Base-by-base conservation (phyloP, 352 stramenopile species). In the Phytopythium oedochilum region DNA sequence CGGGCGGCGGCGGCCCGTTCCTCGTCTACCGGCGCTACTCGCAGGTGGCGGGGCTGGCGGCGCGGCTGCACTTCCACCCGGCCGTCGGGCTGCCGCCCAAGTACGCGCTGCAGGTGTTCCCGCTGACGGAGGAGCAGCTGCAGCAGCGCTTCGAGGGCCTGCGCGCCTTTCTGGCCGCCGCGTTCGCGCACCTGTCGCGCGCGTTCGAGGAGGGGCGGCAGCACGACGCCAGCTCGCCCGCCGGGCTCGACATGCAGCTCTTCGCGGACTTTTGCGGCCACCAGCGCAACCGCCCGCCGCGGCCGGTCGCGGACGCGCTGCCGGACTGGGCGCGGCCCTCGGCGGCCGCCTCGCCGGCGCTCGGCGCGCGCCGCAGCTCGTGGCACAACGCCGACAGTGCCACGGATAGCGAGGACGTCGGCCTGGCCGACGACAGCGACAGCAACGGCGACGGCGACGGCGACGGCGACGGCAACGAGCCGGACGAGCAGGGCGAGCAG, bases 21-120 rank as follows among this genome's bases (percentile, higher is more conserved):
- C 78, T 90, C 43, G 73, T 90, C 53, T 92, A 92, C 60, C 64
- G 78, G n/a, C 78, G 83, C 2, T 92, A 90, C 61, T 90, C 83
- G 35, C 78, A 90, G 64, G 81, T 92, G 48, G 80, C 83, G 25
- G 57, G 64, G 5, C 55, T 92, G 2, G 71, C 76, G 4, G 61
- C 66, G 29, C 84, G 83, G 53, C 57, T 92, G 5, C 80, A 89
- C 55, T 88, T 88, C 62, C 74, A 88, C 35, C 75, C 78, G 47
- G 52, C 68, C 5, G 83, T 92, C 34, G 75, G 72, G 18, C 60
- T 90, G n/a, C 83, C 79, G 50, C 83, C 79, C 22, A 92, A 90
- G 68, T 90, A 92, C 51, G 78, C 83, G 49, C 70, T 90, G 22
- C 83, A 92, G 57, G 77, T 88, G 3, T 90, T 87, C 56, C 83